These are phyloP conservation scores for Sordariomycetes sp. DNA, from an alignment of 2,329 filamentous ascomycete genomes.

Conservation along the genomic window DNA sequence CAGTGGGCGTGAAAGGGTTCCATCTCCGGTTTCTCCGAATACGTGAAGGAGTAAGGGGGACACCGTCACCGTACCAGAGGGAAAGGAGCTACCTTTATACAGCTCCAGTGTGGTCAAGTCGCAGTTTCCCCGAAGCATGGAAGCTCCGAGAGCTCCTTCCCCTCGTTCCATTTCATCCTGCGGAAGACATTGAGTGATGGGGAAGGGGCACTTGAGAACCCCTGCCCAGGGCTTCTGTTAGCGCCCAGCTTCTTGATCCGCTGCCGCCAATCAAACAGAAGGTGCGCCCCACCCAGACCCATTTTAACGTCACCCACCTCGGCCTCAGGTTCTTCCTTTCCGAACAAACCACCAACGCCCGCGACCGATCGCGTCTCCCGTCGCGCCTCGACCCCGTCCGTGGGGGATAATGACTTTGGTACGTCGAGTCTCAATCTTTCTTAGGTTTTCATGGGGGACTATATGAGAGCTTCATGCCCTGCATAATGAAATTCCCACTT, in stretches of 20 bases:
- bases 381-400: background rate
- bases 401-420: background rate
- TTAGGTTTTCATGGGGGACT: background rate
- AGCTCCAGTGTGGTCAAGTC: background rate
- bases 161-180: background rate
- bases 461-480: background rate
- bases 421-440: background rate
- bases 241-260: background rate
- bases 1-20: too few species aligned
- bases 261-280: background rate
- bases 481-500: background rate
- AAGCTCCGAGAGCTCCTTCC: background rate
- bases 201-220: background rate
- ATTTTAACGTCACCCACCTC: conserved; percentile 1
- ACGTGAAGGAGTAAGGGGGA: too few species aligned
- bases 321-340: conserved; percentile 6
- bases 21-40: too few species aligned
- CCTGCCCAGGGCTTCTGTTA: background rate
- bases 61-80: too few species aligned
- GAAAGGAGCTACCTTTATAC: background rate
- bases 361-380: background rate
- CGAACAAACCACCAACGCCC: conserved; percentile 2
- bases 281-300: background rate
- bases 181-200: background rate
- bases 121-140: background rate